Base-by-base conservation (phyloP, 225 moss, liverwort and hornwort genomes). In the Sphagnum tenellum region DNA sequence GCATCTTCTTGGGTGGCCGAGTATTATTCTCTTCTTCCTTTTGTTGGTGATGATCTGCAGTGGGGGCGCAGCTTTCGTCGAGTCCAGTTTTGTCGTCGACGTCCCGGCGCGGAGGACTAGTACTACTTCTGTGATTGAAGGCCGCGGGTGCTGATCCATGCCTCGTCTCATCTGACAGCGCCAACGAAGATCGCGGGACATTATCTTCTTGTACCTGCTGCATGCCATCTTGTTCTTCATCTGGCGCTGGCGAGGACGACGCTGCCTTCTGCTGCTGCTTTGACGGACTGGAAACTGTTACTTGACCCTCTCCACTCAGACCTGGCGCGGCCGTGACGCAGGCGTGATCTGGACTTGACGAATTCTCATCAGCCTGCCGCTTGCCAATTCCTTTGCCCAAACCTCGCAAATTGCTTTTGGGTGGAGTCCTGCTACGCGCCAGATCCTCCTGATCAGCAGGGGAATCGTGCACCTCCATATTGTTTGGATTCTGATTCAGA, bases 41-140 rank as follows among this genome's bases (percentile, higher is more conserved):
- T 49, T 74, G 69, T 45, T 48, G 66, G 6, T 12, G 29, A 4
- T 48, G 66, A 54, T 84, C 64, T 50, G 29, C 7, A 71, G 74
- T 5, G 79, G 73, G 7, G 71, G 64, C 13, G 80, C 77, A 59
- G 77, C 75, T 5, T 78, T 75, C 7, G 70, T 70, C 2, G 75
- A 70, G 2, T 56, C 60, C 29, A 29, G 29, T 29, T 29, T 29
- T 29, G 29, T 3, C 58, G 5, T 9, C 7, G 64, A 13, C 69
- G 63, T 52, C 72, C 65, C 10, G 63, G 60, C 8, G 63, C 53
- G 4, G 71, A 64, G 44, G 57, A 51, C 29, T 29, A 29, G 29
- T 29, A 29, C 29, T 29, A 29, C 29, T 29, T 29, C 29, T 29
- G 29, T 29, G 29, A 29, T 29, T 29, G 29, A 29, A 29, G 29